These are phyloP conservation scores for Euphorbia celastroides DNA, from an alignment of 441 rosid species.

Conservation along the genomic window DNA sequence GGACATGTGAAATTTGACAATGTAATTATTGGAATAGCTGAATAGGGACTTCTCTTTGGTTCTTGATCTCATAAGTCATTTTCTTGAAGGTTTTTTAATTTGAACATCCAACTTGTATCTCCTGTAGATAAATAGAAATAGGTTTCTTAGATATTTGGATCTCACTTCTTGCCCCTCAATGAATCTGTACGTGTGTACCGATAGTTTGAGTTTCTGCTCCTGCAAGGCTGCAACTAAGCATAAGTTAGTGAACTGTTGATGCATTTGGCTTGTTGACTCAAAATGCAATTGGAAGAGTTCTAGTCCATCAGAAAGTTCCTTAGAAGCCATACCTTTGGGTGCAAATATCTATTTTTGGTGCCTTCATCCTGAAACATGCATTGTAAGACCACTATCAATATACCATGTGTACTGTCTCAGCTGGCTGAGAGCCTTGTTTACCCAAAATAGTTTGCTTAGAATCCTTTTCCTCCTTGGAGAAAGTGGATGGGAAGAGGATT, in stretches of 20 bases:
- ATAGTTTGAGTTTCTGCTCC: not conserved
- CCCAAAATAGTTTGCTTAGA: not conserved
- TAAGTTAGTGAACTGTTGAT: not conserved
- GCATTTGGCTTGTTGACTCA: not conserved
- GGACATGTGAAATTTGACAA: not conserved
- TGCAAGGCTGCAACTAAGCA: not conserved
- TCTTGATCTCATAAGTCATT: not conserved
- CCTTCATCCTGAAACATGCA: not conserved
- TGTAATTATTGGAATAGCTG: not conserved
- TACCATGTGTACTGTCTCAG: not conserved
- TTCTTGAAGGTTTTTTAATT: not conserved
- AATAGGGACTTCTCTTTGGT: not conserved
- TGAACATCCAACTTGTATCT: not conserved
- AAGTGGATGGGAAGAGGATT: not conserved
- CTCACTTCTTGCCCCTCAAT: not conserved
- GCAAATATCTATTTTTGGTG: not conserved
- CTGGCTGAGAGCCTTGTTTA: not conserved
- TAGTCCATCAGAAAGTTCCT: not conserved
- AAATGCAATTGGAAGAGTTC: not conserved
- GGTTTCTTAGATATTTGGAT: not conserved
- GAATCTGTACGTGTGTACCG: not conserved
- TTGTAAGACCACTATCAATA: not conserved
- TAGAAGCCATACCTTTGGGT: not conserved
- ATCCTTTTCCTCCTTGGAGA: not conserved
- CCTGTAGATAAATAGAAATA: not conserved